Base-by-base conservation (phyloP, 2,329 filamentous ascomycete species). In the Fusarium virguliforme region DNA sequence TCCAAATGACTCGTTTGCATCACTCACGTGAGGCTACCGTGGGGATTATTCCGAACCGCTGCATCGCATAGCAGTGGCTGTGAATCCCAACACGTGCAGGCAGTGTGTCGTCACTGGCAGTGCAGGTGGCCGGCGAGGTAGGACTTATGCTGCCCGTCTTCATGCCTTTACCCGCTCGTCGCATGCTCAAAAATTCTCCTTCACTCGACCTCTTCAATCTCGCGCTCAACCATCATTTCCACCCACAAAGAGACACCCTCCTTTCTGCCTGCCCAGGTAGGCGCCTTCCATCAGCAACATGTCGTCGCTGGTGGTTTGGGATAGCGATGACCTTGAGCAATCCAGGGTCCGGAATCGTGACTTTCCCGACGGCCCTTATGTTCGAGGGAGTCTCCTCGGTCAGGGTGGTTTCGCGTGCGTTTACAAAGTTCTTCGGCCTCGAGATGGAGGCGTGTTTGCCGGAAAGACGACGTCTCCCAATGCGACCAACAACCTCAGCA, bases 341-440 rank as follows among this genome's bases (percentile, higher is more conserved):
- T 46, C 75, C 2, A 54, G 30, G 6, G 15, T 68, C 12, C 53
- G 67, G 15, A 65, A 72, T 7, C 62, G 59, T 7, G 46, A 54
- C 3, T 64, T 74, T 15, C 62, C 69, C 8, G 37, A 55, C 1
- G 68, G 70, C 1, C 72, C 67, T 6, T 80, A 80, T 34, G n/a
- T 61, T 0, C 67, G 73, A 3, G 79, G 79, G 13, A 48, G 24
- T 3, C 41, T 67, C 3, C 46, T 81, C 0, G 79, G 79, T 3
- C 61, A 50, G 12, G 79, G 79, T 13, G 78, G 77, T 10, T 77
- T 69, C 64, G 74, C 74, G 12, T 60, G 38, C 1, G 79, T 80
- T 9, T 76, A 75, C 60, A 81, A 80, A 54, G 73, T 79, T 13
- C 64, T 64, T 6, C 65, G 77, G 7, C 43, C 67, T 9, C 46